phyloP scores from a whole-genome alignment of 2,329 filamentous ascomycete genomes.

The Colletotrichum sansevieriae region DNA sequence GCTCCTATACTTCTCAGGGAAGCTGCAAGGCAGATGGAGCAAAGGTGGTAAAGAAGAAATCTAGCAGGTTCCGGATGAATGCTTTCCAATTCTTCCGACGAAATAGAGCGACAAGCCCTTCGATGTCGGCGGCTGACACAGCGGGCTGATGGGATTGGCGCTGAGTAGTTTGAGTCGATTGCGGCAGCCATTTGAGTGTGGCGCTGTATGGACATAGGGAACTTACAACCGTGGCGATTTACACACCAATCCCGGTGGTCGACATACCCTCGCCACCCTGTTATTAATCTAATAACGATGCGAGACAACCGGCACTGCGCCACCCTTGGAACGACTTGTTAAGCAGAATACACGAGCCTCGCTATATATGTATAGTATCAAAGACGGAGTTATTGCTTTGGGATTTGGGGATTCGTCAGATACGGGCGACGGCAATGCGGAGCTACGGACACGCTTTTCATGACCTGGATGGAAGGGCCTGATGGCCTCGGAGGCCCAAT shows the following conservation, averaged over 20 bases:
- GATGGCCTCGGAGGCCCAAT: slow-evolving; percentile 13
- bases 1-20: slow-evolving; percentile 51
- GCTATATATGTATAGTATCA: slow-evolving; percentile 42
- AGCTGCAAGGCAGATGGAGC: slow-evolving; percentile 60
- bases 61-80: slow-evolving; percentile 74
- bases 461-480: slow-evolving; percentile 27
- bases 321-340: slow-evolving; percentile 31
- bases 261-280: slow-evolving; percentile 36
- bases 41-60: slow-evolving; percentile 70
- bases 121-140: slow-evolving; percentile 48
- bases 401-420: slow-evolving; percentile 26
- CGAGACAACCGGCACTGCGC: slow-evolving; percentile 9
- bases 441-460: slow-evolving; percentile 24
- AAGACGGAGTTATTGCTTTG: slow-evolving; percentile 40
- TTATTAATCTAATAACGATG: slow-evolving; percentile 33
- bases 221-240: slow-evolving; percentile 12
- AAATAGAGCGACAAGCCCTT: slow-evolving; percentile 58
- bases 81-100: slow-evolving; percentile 69
- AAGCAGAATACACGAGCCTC: slow-evolving; percentile 37
- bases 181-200: background rate
- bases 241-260: slow-evolving; percentile 25
- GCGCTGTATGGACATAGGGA: slow-evolving; percentile 6
- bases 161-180: slow-evolving; percentile 4
- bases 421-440: slow-evolving; percentile 21
- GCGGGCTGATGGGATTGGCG: slow-evolving; percentile 43